These are phyloP conservation scores for Plectosphaerella sp. DNA, from an alignment of 2,329 filamentous ascomycete genomes.

Conservation along the genomic window DNA sequence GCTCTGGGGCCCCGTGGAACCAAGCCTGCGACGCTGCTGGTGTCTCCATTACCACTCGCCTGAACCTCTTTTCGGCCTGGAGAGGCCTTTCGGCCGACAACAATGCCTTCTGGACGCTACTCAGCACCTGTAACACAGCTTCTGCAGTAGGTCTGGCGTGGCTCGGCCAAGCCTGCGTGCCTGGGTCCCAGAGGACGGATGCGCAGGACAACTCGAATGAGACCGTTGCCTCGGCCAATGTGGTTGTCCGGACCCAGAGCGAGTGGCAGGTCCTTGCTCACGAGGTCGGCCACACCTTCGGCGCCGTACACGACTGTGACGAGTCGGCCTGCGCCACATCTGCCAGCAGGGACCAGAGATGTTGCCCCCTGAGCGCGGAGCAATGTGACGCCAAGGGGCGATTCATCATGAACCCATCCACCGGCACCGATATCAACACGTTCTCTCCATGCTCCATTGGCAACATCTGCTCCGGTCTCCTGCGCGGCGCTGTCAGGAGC, in stretches of 20 bases:
- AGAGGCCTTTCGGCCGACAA: slow-evolving; percentile 70
- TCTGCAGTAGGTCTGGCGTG: slow-evolving; percentile 88
- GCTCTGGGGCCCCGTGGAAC: slow-evolving; percentile 76
- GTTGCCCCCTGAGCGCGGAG: slow-evolving; percentile 69
- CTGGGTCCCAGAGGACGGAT: slow-evolving; percentile 50
- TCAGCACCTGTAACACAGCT: slow-evolving; percentile 77
- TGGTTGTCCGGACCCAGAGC: slow-evolving; percentile 75
- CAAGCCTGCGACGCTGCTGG: slow-evolving; percentile 57
- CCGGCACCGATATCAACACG: slow-evolving; percentile 62
- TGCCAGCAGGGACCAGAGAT: slow-evolving; percentile 50
- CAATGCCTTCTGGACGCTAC: slow-evolving; percentile 90
- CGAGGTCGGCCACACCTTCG: slow-evolving; percentile 91
- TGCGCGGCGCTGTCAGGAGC: slow-evolving; percentile 70
- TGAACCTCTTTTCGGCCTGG: slow-evolving; percentile 89
- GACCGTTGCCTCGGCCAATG: slow-evolving; percentile 80
- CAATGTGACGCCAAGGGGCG: slow-evolving; percentile 71
- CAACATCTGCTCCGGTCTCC: slow-evolving; percentile 87
- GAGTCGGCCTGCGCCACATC: slow-evolving; percentile 59
- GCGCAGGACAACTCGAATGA: slow-evolving; percentile 51
- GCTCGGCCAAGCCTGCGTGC: slow-evolving; percentile 80
- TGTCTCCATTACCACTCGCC: slow-evolving; percentile 66
- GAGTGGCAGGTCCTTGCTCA: slow-evolving; percentile 98
- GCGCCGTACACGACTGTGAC: slow-evolving; percentile 91
- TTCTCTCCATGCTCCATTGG: slow-evolving; percentile 90
- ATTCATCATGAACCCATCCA: slow-evolving; percentile 97